These are phyloP conservation scores for Escovopsis weberi DNA, from an alignment of 2,329 filamentous ascomycete genomes.

Conservation along the genomic window DNA sequence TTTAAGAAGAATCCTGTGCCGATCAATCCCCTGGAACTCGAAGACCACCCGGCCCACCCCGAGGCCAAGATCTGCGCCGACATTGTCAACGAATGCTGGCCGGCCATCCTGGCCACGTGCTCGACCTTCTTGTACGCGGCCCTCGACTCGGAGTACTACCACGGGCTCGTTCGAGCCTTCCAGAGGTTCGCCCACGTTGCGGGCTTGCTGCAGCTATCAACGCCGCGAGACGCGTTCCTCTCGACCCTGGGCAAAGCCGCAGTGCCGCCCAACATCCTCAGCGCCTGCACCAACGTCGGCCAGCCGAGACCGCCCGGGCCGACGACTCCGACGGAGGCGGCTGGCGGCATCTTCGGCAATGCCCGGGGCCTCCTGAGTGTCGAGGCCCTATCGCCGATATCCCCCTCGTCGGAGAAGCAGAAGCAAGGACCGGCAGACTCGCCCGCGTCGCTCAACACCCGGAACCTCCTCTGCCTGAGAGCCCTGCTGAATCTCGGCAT, in stretches of 20 bases:
- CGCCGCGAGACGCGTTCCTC: constrained; percentile 84
- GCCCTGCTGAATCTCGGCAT: constrained; percentile 93
- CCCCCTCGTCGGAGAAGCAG: constrained; percentile 41
- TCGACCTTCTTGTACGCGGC: constrained; percentile 91
- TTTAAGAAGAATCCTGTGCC: constrained; percentile 65
- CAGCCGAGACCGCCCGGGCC: constrained; percentile 27
- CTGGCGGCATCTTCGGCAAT: constrained; percentile 49
- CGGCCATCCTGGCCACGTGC: constrained; percentile 82
- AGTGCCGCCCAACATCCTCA: constrained; percentile 66
- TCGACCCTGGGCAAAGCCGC: constrained; percentile 89
- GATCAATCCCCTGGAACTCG: constrained; percentile 66
- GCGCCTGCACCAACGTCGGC: constrained; percentile 40
- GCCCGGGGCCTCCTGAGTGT: constrained; percentile 60
- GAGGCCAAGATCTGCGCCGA: constrained; percentile 65
- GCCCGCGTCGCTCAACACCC: constrained; percentile 54
- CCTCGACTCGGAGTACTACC: constrained; percentile 87
- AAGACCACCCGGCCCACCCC: constrained; percentile 53
- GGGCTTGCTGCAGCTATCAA: constrained; percentile 68
- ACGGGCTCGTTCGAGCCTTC: constrained; percentile 78
- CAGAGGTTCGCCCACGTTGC: constrained; percentile 94
- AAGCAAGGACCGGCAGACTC: constrained; percentile 45
- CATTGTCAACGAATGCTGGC: constrained; percentile 89
- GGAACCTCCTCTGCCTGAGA: constrained; percentile 79
- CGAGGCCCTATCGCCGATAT: constrained; percentile 49
- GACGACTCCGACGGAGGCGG: constrained; percentile 31